Base-by-base conservation (phyloP, 2,329 filamentous ascomycete species). In the Xylaria sp. region DNA sequence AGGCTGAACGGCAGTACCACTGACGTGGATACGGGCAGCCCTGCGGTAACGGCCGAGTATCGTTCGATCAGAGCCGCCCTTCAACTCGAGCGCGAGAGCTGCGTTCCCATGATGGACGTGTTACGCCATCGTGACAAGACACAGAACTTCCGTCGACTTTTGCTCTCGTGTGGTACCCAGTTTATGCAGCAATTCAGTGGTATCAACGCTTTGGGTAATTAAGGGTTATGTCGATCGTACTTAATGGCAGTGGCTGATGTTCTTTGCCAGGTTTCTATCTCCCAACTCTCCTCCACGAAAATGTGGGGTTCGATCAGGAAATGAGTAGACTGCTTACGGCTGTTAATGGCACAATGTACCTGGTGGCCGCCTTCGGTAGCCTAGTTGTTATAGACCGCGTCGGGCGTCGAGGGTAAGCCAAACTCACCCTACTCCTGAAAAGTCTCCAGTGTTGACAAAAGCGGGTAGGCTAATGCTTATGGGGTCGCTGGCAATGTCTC, bases 261-360 rank as follows among this genome's bases (percentile, higher is more conserved):
- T 4, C 18, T 11, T 7, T 7, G 1, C 6, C 37, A 57, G 74
- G 74, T 2, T 76, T 76, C 55, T 77, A 77, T 51, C 69, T 86
- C 0, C 82, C 83, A 0, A 83, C 80, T 0, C 74, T 87, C 0
- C 66, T 86, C 1, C 81, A 82, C 49, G 66, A 80, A 42, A 81
- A 75, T 6, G 81, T 87, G 7, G 82, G 82, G 0, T 74, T 85
- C 21, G 69, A 69, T 24, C 74, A 83, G 52, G 73, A 73, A 39
- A 75, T 79, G 63, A 77, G 80, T 2, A 74, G 83, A 4, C 69
- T 87, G 0, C 72, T 87, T 17, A 78, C 83, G 1, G 83, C 80
- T 2, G 78, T 80, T 52, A 86, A 63, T 47, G 70, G 69, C 39
- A 76, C 73, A 1, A 58, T 75, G 4, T 76, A 77, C 44, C 62